Base-by-base conservation (phyloP, 805 yeast genomes). In the Jamesozyma rosinii region DNA sequence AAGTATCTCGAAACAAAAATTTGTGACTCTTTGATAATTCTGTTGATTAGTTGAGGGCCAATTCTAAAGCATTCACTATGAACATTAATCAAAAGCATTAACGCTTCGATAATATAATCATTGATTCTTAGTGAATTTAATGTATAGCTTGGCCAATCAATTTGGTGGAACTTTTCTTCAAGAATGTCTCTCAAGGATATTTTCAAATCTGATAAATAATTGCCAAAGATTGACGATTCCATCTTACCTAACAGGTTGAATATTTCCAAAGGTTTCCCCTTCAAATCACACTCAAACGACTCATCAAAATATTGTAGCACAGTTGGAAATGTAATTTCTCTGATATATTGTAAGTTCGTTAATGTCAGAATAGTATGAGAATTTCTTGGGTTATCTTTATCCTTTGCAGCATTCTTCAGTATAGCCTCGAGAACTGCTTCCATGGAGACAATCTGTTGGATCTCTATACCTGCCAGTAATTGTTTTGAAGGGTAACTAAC, bases 141-240 rank as follows among this genome's bases (percentile, higher is more conserved):
- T 5, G 56, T 44, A 29, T 58, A 51, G 6, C 58, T 53, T 5
- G 66, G 58, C 82, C 79, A 75, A 45, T 71, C 70, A 6, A 61
- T 57, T 46, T 56, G 41, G 53, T 61, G 36, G 61, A 58, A 35
- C 70, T 63, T 26, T 74, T 77, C 26, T 53, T 57, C 43, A 61
- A 58, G n/a, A 68, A 58, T 26, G 69, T 70, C 38, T 58, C 67
- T 63, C 34, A 74, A 44, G 42, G 61, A 50, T 13, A 65, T 51
- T 49, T 76, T 69, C 57, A 77, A 72, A 40, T 70, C 72, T 5
- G 70, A 67, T 40, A 77, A 62, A 50, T 72, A 81, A 18, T 72
- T 70, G 13, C 71, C 73, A 50, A 79, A 78, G 4, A 82, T 65
- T 1, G 74, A 71, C 11, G 65, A 57, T 47, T 79, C 83, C 58